Conservation (phyloP, 495 filamentous ascomycete species). For the Podospora sp. region DNA sequence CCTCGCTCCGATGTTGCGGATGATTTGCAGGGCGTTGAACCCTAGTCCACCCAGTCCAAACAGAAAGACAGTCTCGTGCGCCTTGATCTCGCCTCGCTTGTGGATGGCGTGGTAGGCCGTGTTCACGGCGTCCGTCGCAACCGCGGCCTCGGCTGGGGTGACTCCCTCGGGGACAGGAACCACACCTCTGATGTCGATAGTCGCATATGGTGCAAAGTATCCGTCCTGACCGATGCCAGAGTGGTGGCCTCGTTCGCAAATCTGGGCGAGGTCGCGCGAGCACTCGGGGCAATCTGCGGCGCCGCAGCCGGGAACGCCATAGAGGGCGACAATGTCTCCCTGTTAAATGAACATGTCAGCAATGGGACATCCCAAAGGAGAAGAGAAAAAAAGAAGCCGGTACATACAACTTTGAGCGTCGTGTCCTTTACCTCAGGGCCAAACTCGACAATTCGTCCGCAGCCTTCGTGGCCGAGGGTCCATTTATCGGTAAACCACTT, state of each 20-base stretch:
- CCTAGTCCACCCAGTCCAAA: slow-evolving; percentile 24
- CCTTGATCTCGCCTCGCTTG: slow-evolving; percentile 56
- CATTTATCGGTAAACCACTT: slow-evolving; percentile 22
- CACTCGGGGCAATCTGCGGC: slow-evolving; percentile 19
- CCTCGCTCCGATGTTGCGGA: slow-evolving; percentile 19
- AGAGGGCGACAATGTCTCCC: slow-evolving; percentile 22
- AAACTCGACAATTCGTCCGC: slow-evolving; percentile 19
- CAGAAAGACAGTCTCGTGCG: slow-evolving; percentile 41
- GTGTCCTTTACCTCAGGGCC: slow-evolving; percentile 17
- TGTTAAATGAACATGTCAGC: not conserved
- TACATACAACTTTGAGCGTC: slow-evolving; percentile 16
- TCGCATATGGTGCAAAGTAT: slow-evolving; percentile 19
- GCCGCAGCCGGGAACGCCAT: slow-evolving; percentile 21
- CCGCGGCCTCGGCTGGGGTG: slow-evolving; percentile 43
- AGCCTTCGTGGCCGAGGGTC: slow-evolving; percentile 24
- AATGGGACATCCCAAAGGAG: not conserved
- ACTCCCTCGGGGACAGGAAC: slow-evolving; percentile 20
- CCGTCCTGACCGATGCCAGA: slow-evolving; percentile 24
- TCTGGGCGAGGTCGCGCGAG: slow-evolving; percentile 21
- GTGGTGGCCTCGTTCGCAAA: slow-evolving; percentile 21
- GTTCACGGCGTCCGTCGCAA: slow-evolving; percentile 81
- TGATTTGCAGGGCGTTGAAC: slow-evolving; percentile 23
- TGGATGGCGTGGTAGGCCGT: slow-evolving; percentile 78
- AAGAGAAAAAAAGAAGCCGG: too few relatives aligned
- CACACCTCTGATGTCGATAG: slow-evolving; percentile 20